Evolutionary conservation across 331 rosid genomes (phyloP).

Genomic region (Quercus lobata): DNA sequence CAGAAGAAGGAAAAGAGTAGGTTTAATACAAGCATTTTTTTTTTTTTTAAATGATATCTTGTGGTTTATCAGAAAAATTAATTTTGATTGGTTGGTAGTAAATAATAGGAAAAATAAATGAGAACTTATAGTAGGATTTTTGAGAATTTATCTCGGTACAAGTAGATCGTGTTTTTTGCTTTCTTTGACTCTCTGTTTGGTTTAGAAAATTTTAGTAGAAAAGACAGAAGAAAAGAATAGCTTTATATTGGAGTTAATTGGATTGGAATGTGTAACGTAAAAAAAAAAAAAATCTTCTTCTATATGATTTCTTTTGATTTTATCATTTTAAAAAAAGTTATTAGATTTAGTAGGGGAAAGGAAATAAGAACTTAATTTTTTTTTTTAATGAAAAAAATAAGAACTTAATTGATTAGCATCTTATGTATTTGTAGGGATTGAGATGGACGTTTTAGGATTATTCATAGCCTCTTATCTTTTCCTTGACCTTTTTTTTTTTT

Average conservation of each 20-base stretch:
- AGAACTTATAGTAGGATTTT: not conserved
- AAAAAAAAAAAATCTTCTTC: too few relatives aligned
- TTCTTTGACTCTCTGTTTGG: too few relatives aligned
- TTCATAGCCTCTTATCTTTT: not conserved
- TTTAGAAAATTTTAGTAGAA: too few relatives aligned
- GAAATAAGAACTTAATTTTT: not conserved
- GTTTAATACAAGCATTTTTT: not conserved
- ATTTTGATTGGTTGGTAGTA: not conserved
- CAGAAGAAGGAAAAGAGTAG: too few relatives aligned
- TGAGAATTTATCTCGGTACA: too few relatives aligned
- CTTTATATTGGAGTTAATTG: too few relatives aligned
- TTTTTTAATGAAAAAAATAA: not conserved
- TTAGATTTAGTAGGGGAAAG: not conserved
- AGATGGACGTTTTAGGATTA: not conserved
- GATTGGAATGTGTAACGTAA: too few relatives aligned
- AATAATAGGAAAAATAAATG: not conserved
- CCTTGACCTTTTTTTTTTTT: too few relatives aligned
- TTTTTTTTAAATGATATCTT: not conserved
- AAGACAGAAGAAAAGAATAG: too few relatives aligned
- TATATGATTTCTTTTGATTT: not conserved
- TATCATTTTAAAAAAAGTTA: not conserved
- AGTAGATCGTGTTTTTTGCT: too few relatives aligned
- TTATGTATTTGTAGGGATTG: not conserved
- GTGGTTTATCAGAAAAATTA: not conserved
- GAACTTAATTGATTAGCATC: not conserved